Evolutionary conservation across 2,329 filamentous ascomycete genomes (phyloP), one percentile per base, ranked within the genome.

Genomic region (Fusarium nurragi): DNA sequence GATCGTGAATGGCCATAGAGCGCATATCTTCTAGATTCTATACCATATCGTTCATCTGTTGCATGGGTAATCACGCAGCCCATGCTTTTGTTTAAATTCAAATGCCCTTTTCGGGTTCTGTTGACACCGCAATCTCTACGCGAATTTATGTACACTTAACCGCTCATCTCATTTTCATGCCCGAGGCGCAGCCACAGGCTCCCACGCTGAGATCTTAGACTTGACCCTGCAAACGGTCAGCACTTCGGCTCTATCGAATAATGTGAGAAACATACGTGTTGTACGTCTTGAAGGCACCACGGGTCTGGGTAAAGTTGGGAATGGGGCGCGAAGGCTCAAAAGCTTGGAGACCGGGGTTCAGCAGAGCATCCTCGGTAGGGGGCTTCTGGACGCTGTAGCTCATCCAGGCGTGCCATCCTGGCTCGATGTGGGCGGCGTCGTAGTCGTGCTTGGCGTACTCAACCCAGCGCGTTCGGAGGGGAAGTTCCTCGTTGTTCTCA

Each of bases 381-480:
- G 94, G 88, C 79, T 91, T 91, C 79, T 98, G 93, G 73, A 97
- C 89, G 80, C 89, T 83, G 81, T 99, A 98, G 68, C 93, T 93
- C 71, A 99, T 93, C 95, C 95, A 99, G 26, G 92, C 93, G 81
- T 98, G 95, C 95, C 95, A 99, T 79, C 94, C 92, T 47, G 94
- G 94, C 80, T 98, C 94, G 73, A 97, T 91, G 52, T 97, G 92
- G 58, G 87, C 87, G 64, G 91, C 83, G 73, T 95, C 91, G 76
- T 85, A 91, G 78, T 98, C 93, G 73, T 92, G 84, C 78, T 91
- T 86, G 82, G 93, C 94, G 85, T 96, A 99, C 80, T 98, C 94
- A 67, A 99, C 92, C 95, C 96, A 99, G 84, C 94, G 88, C 71
- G 93, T 97, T 75, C 94, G 91, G 73, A 97, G 93, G 57, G 95